phyloP scores from a whole-genome alignment of 108 stramenopile genomes.

The Epipyxis sp. region DNA sequence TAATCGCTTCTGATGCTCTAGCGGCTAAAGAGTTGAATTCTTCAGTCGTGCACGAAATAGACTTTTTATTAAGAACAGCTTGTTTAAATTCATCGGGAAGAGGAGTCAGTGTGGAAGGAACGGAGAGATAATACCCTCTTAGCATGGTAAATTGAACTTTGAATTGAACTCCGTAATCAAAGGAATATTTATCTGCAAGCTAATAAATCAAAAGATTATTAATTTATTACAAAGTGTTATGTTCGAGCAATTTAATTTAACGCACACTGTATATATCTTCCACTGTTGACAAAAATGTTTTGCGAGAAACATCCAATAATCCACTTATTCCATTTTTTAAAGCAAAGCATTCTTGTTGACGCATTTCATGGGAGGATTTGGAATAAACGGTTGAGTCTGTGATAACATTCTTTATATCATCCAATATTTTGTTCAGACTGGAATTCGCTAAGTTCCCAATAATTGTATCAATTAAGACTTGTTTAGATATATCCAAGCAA shows the following conservation, averaged over 20 bases:
- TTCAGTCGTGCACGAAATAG: conserved; percentile 43
- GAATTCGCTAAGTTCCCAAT: too few relatives aligned
- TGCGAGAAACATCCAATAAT: conserved; percentile 49
- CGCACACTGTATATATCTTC: conserved; percentile 46
- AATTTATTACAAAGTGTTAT: too few relatives aligned
- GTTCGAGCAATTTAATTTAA: too few relatives aligned
- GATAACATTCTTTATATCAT: conserved; percentile 30
- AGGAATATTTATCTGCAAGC: background rate
- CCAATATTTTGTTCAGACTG: conserved; percentile 34
- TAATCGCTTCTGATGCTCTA: conserved; percentile 41
- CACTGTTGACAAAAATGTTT: conserved; percentile 46
- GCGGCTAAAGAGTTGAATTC: conserved; percentile 44
- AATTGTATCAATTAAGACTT: too few relatives aligned
- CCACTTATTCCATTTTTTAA: conserved; percentile 41
- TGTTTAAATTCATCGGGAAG: conserved; percentile 39
- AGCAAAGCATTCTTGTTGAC: conserved; percentile 50
- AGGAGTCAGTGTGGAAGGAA: conserved; percentile 27
- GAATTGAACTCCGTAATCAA: conserved; percentile 39
- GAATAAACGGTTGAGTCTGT: conserved; percentile 40
- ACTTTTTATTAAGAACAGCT: conserved; percentile 42
- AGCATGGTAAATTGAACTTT: conserved; percentile 38
- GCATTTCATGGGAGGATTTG: conserved; percentile 37
- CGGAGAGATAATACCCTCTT: conserved; percentile 36
- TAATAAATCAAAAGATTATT: background rate
- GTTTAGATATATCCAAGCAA: too few relatives aligned